phyloP scores from a whole-genome alignment of 2,329 filamentous ascomycete species.

The Monosporascus sp. region DNA sequence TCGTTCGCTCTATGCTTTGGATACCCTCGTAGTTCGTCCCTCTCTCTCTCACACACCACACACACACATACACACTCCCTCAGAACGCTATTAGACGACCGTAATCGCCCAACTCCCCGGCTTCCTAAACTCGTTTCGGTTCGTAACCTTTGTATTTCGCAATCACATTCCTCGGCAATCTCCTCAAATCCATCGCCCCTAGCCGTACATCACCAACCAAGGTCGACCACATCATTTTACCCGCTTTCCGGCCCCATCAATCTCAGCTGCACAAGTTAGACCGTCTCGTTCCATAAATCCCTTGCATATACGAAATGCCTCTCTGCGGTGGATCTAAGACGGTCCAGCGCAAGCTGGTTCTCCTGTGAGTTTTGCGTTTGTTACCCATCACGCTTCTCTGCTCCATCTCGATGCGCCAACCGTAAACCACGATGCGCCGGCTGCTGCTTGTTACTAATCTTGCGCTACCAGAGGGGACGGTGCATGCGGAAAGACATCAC shows the following conservation, averaged over 20 bases:
- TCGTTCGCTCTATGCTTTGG: no score
- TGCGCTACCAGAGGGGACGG: slow-evolving; percentile 69
- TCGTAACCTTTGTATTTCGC: not conserved
- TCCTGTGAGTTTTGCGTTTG: slow-evolving; percentile 59
- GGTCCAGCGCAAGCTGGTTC: slow-evolving; percentile 92
- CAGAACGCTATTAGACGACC: no score
- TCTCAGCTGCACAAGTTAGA: not conserved
- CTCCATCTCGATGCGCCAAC: slow-evolving; percentile 7
- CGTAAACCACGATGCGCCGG: not conserved
- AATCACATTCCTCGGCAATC: not conserved
- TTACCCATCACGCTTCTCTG: not conserved
- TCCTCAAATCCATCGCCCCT: not conserved
- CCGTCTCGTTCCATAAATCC: not conserved
- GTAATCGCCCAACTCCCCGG: no score
- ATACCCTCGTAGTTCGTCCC: no score
- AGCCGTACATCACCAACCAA: no score
- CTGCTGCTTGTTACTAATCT: slow-evolving; percentile 1
- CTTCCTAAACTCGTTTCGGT: not conserved
- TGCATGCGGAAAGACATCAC: slow-evolving; percentile 93
- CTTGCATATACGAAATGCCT: slow-evolving; percentile 27
- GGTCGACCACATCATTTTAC: not conserved
- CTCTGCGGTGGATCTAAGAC: slow-evolving; percentile 73
- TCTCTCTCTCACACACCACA: no score
- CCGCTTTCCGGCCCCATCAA: not conserved
- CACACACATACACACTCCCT: no score